A percentile compares a stretch with the other conserved stretches of the same genome.
These are phyloP conservation scores for Peronosclerospora sorghi DNA, from an alignment of 352 stramenopile genomes.

Conservation along the genomic window DNA sequence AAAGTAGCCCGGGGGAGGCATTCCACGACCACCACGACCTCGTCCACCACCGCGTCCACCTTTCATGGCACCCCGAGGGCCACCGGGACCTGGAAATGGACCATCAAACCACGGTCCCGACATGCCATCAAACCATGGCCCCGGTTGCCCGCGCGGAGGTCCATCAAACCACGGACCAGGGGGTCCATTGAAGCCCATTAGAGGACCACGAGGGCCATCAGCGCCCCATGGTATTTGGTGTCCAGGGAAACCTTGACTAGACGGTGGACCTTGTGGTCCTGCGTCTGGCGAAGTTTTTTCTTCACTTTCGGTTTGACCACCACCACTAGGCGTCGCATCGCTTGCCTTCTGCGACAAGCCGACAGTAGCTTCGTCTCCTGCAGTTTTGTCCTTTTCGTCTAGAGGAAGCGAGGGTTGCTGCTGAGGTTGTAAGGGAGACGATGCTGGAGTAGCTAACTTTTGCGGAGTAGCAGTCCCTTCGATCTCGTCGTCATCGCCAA, in stretches of 20 bases:
- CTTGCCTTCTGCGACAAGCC: constrained; percentile 10
- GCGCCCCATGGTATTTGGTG: constrained; percentile 19
- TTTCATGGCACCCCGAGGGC: constrained; percentile 25
- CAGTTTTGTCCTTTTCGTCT: constrained; percentile 7
- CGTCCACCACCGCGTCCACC: constrained; percentile 37
- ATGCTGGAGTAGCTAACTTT: constrained; percentile 6
- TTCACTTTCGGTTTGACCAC: constrained; percentile 9
- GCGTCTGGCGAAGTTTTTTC: constrained; percentile 13
- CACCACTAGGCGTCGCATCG: constrained; percentile 14
- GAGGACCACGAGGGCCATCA: constrained; percentile 29
- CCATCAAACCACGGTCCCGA: constrained; percentile 72
- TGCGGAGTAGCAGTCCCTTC: constrained; percentile 16
- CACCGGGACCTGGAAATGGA: constrained; percentile 43
- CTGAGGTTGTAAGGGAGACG: constrained; percentile 17
- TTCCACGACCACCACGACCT: constrained; percentile 21
- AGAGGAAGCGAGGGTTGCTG: constrained; percentile 36
- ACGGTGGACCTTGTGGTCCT: constrained; percentile 19
- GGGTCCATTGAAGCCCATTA: constrained; percentile 43
- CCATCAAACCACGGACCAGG: constrained; percentile 66
- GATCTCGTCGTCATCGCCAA: constrained; percentile 52
- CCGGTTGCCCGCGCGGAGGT: constrained; percentile 36
- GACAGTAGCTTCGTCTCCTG: constrained; percentile 3
- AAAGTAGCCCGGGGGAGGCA: constrained; percentile 60
- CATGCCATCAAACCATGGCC: constrained; percentile 65
- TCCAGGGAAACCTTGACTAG: constrained; percentile 14